Evolutionary conservation across 2,329 filamentous ascomycete genomes (phyloP).

Genomic region (Cladosporium oxysporum): DNA sequence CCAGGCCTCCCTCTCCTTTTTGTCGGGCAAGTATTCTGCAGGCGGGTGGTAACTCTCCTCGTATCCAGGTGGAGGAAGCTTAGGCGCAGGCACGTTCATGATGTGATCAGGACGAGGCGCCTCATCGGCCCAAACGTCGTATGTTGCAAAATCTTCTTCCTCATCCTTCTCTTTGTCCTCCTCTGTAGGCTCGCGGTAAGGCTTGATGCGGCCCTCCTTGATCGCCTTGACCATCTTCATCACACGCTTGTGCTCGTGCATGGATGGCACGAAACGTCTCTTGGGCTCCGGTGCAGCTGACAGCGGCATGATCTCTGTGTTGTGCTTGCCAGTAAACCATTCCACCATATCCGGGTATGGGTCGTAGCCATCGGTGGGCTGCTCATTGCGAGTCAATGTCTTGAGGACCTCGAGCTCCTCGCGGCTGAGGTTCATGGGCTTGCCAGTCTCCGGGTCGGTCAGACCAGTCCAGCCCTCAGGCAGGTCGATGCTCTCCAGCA

Average conservation of each 20-base stretch:
- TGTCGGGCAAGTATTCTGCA: constrained; percentile 85
- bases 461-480: constrained; percentile 97
- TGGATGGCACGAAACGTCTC: constrained; percentile 90
- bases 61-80: constrained; percentile 88
- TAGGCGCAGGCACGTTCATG: constrained; percentile 95
- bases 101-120: constrained; percentile 76
- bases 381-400: constrained; percentile 84
- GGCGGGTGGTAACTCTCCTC: constrained; percentile 97
- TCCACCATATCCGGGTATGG: constrained; percentile 92
- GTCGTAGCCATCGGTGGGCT: constrained; percentile 85
- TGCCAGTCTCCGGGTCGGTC: constrained; percentile 90
- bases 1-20: constrained; percentile 82
- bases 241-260: constrained; percentile 92
- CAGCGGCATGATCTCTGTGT: constrained; percentile 85
- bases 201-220: constrained; percentile 87
- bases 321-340: constrained; percentile 86
- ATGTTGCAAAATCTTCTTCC: constrained; percentile 70
- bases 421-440: constrained; percentile 81
- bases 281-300: constrained; percentile 96
- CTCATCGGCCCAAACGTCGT: constrained; percentile 96
- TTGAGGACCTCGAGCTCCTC: constrained; percentile 88
- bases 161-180: constrained; percentile 58
- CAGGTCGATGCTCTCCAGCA: constrained; percentile 94
- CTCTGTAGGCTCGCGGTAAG: constrained; percentile 77
- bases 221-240: constrained; percentile 98